Percentiles rank a stretch among this genome's conserved stretches.
phyloP scores from a whole-genome alignment of 2,329 filamentous ascomycete genomes.

The Epichloe hybrida region DNA sequence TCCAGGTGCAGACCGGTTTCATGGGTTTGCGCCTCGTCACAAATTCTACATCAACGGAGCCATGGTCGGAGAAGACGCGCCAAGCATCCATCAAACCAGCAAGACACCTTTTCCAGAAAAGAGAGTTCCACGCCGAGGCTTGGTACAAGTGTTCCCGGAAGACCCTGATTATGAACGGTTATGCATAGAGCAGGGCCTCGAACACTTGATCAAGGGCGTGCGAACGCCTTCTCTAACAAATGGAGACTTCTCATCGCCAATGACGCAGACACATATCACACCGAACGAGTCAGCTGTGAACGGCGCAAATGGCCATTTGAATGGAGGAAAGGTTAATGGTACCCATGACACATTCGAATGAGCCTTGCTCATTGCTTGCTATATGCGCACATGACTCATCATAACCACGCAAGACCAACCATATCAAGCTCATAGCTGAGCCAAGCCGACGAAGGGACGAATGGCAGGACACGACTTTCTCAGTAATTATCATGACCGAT shows the following conservation, averaged over 20 bases:
- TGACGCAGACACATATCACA: constrained; percentile 20
- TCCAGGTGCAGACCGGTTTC: constrained; percentile 36
- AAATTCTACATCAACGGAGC: constrained; percentile 46
- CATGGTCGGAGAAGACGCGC: constrained; percentile 37
- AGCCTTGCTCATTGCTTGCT: not conserved
- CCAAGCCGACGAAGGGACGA: not conserved
- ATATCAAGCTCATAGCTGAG: not conserved
- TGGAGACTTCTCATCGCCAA: constrained; percentile 33
- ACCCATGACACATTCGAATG: constrained; percentile 12
- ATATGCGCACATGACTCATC: not conserved
- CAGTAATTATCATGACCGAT: not conserved
- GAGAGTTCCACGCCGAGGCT: constrained; percentile 39
- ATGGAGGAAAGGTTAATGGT: constrained; percentile 17
- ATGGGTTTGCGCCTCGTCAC: constrained; percentile 40
- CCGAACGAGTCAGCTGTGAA: constrained; percentile 17
- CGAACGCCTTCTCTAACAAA: constrained; percentile 32
- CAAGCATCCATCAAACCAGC: constrained; percentile 33
- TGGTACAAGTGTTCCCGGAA: constrained; percentile 37
- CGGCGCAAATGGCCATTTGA: constrained; percentile 15
- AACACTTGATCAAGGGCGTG: constrained; percentile 35
- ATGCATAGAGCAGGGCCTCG: constrained; percentile 43
- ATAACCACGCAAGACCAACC: not conserved
- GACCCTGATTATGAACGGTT: constrained; percentile 44
- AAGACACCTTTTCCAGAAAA: constrained; percentile 40
- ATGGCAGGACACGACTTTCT: not conserved